Percentiles rank a stretch among this genome's conserved stretches.
Evolutionary conservation across 257 asterid genomes (phyloP).

Genomic region (Gardenia jasminoides): DNA sequence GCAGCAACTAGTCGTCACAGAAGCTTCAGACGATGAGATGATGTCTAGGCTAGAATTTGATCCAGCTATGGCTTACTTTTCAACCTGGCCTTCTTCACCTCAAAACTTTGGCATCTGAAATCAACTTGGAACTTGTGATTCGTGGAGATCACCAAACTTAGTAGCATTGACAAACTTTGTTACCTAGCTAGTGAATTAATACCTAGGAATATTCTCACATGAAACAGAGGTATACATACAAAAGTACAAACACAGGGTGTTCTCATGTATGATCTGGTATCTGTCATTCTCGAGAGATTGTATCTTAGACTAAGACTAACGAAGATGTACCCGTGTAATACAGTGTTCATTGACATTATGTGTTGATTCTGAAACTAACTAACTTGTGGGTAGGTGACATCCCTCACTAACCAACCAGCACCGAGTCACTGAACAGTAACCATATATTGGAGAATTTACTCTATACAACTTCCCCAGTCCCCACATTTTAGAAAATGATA

Average conservation of each 20-base stretch:
- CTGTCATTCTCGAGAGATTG: background rate
- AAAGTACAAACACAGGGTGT: background rate
- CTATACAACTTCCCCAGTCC: background rate
- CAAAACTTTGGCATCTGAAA: slow-evolving; percentile 21
- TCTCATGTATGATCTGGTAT: background rate
- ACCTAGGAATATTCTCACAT: background rate
- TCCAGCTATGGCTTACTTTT: slow-evolving; percentile 8
- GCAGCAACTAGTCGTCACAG: background rate
- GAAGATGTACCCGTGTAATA: background rate
- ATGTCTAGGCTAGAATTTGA: slow-evolving; percentile 7
- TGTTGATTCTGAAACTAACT: background rate
- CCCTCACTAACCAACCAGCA: slow-evolving; percentile 7
- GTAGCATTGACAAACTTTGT: background rate
- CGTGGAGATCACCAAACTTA: background rate
- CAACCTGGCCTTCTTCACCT: slow-evolving; percentile 21
- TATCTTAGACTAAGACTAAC: background rate
- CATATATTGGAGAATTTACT: background rate
- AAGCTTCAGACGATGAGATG: background rate
- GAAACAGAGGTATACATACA: background rate
- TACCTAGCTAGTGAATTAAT: background rate
- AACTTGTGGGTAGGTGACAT: slow-evolving; percentile 10
- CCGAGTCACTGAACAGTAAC: background rate
- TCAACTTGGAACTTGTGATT: background rate
- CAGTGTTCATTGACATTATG: background rate
- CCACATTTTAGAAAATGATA: background rate